These are phyloP conservation scores for Hyphopichia fennica DNA, from an alignment of 1,139 yeast species.

Conservation along the genomic window DNA sequence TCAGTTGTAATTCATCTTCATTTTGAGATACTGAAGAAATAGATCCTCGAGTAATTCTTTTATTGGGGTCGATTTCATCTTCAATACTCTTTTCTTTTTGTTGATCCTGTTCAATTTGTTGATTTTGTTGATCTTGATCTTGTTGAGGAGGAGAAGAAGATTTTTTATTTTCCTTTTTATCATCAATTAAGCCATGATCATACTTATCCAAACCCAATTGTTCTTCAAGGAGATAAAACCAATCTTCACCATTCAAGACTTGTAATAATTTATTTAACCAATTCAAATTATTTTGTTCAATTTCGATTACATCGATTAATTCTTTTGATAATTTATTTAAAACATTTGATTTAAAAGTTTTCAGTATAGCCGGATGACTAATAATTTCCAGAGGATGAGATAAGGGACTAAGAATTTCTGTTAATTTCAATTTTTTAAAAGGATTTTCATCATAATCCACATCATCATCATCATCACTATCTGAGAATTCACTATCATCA, in stretches of 20 bases:
- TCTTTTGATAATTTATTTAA: slow-evolving; percentile 62
- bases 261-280: slow-evolving; percentile 71
- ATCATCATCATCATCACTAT: slow-evolving; percentile 25
- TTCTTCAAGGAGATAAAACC: slow-evolving; percentile 62
- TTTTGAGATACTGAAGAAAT: slow-evolving; percentile 7
- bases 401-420: slow-evolving; percentile 72
- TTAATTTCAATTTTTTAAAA: slow-evolving; percentile 36
- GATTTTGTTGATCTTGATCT: slow-evolving; percentile 41
- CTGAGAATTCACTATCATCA: slow-evolving; percentile 48
- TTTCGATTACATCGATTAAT: slow-evolving; percentile 72
- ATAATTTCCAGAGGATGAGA: slow-evolving; percentile 79
- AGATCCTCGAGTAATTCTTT: slow-evolving; percentile 40
- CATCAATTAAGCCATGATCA: slow-evolving; percentile 56
- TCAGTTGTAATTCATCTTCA: neutral
- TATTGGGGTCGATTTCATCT: slow-evolving; percentile 44
- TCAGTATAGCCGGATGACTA: slow-evolving; percentile 66
- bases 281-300: slow-evolving; percentile 74
- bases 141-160: no score
- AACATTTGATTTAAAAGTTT: slow-evolving; percentile 57
- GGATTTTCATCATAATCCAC: slow-evolving; percentile 33
- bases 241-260: slow-evolving; percentile 84
- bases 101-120: slow-evolving; percentile 46
- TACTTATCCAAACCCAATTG: slow-evolving; percentile 66
- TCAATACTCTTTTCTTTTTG: slow-evolving; percentile 56
- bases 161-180: slow-evolving; percentile 57